Base-by-base conservation (phyloP, 345 rosid genomes). In the Carallia brachiata region DNA sequence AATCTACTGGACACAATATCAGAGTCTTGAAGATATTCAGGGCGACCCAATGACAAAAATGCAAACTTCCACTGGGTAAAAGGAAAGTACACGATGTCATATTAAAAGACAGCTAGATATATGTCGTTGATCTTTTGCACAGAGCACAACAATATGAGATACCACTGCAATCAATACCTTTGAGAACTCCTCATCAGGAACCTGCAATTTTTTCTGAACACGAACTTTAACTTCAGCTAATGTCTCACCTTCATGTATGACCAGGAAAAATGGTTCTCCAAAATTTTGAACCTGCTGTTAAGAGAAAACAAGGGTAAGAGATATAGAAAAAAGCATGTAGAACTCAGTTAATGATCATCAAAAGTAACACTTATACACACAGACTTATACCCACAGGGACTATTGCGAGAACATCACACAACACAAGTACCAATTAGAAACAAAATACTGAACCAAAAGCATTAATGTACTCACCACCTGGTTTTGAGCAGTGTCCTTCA, bases 231-330 rank as follows among this genome's bases (percentile, higher is more conserved):
- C 91, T 47, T 90, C 92, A 62, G 83, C 87, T 79, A 96, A 79
- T 50, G 87, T 86, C 78, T 96, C 98, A 53, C 95, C 94, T 81
- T 90, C 98, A 74, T 76, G 99, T 71, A 96, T 84, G 69, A 96
- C 95, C 81, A 90, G 79, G 89, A 96, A 88, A 81, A 92, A 96
- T 2, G 99, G 99, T 75, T 92, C 97, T 27, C 99, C 99, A 73
- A 96, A 96, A 82, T 92, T 96, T 75, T 84, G 89, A 77, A 92
- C 83, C 88, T 86, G 93, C 97, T 90, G 87, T 62, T 52, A 17
- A 7, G 40, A 53, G 57, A 18, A 62, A 34, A 23, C 2, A 9
- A 44, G 50, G 50, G 16, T 3, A 27, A 56, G 36, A 17, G 56
- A 44, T 67, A 12, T 19, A 28, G 52, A 47, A 30, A 16, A 4